Evolutionary conservation across 2,329 filamentous ascomycete species (phyloP).

Genomic region (Plectosphaerella sp.): DNA sequence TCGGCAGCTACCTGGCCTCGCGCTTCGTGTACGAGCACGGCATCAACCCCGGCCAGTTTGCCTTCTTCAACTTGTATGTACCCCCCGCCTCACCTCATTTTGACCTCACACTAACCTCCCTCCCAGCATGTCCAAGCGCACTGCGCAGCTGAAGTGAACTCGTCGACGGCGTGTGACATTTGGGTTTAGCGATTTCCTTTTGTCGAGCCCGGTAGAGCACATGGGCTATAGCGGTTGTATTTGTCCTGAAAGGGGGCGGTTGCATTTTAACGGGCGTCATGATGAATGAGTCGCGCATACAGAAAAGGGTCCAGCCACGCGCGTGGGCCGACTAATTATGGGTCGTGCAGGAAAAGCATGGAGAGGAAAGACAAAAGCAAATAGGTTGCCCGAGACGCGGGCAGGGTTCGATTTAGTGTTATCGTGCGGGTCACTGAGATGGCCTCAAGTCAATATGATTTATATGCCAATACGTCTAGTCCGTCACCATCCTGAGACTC

Average conservation of each 20-base stretch:
- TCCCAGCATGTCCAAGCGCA: conserved; percentile 60
- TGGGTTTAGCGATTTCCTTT: no score
- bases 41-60: conserved; percentile 89
- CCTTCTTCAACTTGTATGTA: conserved; percentile 96
- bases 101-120: not conserved
- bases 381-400: no score
- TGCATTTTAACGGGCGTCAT: not conserved
- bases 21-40: conserved; percentile 97
- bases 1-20: conserved; percentile 90
- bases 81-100: not conserved
- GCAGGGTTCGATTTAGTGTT: no score
- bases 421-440: no score
- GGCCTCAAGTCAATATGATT: no score
- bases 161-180: not conserved
- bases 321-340: no score
- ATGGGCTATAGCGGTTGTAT: no score
- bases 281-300: not conserved
- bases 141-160: conserved; percentile 38
- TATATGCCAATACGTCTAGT: no score
- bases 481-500: conserved; percentile 46
- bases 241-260: not conserved
- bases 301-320: no score
- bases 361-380: no score
- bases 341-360: no score
- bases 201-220: no score